Conservation (phyloP, 2,329 filamentous ascomycete species). For the Lasiodiplodia theobromae region DNA sequence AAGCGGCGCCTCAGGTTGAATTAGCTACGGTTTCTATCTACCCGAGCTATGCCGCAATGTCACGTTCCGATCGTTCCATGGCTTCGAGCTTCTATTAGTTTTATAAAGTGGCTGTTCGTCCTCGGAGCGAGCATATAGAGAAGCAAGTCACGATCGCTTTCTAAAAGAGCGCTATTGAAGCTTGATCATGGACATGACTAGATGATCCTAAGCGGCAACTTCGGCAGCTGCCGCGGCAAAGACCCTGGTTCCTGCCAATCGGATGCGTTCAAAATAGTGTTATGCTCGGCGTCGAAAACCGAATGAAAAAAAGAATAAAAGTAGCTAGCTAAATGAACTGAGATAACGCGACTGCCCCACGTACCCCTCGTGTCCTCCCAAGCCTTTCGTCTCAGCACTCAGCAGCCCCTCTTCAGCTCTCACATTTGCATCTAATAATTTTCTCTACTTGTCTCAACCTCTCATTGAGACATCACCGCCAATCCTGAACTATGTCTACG, state of each 20-base stretch:
- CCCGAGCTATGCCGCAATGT: not conserved
- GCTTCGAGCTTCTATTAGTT: not conserved
- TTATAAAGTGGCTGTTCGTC: no score
- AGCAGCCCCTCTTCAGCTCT: not conserved
- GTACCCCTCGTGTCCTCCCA: not conserved
- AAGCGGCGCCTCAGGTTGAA: not conserved
- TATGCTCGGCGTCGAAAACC: slow-evolving; percentile 7
- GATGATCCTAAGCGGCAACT: slow-evolving; percentile 6
- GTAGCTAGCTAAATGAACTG: not conserved
- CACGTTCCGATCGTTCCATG: not conserved
- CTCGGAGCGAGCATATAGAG: not conserved
- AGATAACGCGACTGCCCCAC: slow-evolving; percentile 11
- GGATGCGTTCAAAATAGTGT: slow-evolving; percentile 13
- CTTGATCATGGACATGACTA: not conserved
- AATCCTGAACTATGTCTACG: slow-evolving; percentile 24
- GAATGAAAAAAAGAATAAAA: not conserved
- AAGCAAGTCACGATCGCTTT: not conserved
- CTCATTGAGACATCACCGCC: not conserved
- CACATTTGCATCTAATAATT: not conserved
- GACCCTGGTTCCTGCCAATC: slow-evolving; percentile 9
- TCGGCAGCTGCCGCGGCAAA: slow-evolving; percentile 9
- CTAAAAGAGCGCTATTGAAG: not conserved
- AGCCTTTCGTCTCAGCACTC: not conserved
- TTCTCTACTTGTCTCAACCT: not conserved
- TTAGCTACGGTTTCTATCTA: not conserved